A percentile compares a stretch with the other conserved stretches of the same genome.
Evolutionary conservation across 2,329 filamentous ascomycete species (phyloP).

Genomic region (Alternaria sp.): DNA sequence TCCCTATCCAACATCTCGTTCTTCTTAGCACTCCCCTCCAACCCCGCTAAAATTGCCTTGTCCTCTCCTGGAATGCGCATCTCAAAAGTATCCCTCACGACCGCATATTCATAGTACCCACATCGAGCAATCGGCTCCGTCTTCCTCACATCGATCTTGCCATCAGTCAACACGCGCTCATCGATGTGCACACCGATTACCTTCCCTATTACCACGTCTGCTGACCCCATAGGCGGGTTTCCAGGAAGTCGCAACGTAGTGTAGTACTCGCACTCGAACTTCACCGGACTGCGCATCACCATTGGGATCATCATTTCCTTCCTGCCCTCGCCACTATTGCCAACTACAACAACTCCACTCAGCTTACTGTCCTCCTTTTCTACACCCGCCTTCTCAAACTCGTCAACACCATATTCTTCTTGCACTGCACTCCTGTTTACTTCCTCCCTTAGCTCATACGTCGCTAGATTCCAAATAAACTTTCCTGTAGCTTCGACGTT

Average conservation of each 20-base stretch:
- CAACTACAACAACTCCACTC: constrained; percentile 38
- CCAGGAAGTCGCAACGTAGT: constrained; percentile 64
- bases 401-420: constrained; percentile 60
- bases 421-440: constrained; percentile 65
- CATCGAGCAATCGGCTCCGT: constrained; percentile 67
- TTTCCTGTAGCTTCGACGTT: constrained; percentile 65
- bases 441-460: constrained; percentile 62
- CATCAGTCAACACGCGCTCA: constrained; percentile 63
- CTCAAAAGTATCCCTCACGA: constrained; percentile 65
- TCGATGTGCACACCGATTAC: constrained; percentile 67
- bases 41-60: constrained; percentile 29
- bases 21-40: constrained; percentile 41
- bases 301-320: constrained; percentile 54
- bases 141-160: constrained; percentile 64
- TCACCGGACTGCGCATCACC: constrained; percentile 63
- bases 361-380: constrained; percentile 57
- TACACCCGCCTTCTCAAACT: constrained; percentile 61
- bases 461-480: constrained; percentile 69
- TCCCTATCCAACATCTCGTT: constrained; percentile 24
- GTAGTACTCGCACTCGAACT: constrained; percentile 66
- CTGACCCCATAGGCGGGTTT: constrained; percentile 65
- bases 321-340: background rate
- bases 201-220: constrained; percentile 65
- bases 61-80: constrained; percentile 61
- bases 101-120: constrained; percentile 68